Conservation (phyloP, 345 rosid genomes). For the Salix dunnii region DNA sequence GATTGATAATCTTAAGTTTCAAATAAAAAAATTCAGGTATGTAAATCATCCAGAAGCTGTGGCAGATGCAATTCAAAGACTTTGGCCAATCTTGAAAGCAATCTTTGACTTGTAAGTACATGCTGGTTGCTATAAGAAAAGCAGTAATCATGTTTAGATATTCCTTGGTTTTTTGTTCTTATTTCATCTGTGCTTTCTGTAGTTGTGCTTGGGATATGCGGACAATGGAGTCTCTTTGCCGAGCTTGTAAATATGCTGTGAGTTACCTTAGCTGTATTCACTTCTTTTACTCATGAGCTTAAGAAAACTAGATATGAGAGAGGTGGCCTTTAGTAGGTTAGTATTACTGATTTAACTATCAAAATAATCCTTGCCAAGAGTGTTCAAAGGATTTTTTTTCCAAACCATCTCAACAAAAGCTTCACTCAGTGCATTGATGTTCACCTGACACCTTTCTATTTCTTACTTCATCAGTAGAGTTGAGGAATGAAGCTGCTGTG, state of each 20-base stretch:
- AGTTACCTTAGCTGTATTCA: slow-evolving; percentile 30
- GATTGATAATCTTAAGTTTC: slow-evolving; percentile 18
- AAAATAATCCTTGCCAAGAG: not conserved
- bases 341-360: not conserved
- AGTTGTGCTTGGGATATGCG: slow-evolving; percentile 99
- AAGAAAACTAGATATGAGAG: not conserved
- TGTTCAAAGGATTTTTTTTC: not conserved
- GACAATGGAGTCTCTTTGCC: slow-evolving; percentile 98
- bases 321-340: not conserved
- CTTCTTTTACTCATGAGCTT: slow-evolving; percentile 1
- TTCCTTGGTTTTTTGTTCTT: slow-evolving; percentile 9
- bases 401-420: not conserved
- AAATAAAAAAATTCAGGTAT: slow-evolving; percentile 49
- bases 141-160: slow-evolving; percentile 1
- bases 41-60: slow-evolving; percentile 96
- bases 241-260: slow-evolving; percentile 99
- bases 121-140: slow-evolving; percentile 8
- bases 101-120: slow-evolving; percentile 82
- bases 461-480: not conserved
- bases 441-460: not conserved
- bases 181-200: slow-evolving; percentile 30
- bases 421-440: not conserved
- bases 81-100: slow-evolving; percentile 88
- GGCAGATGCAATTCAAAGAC: slow-evolving; percentile 84
- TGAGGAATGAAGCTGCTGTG: not conserved